phyloP scores from a whole-genome alignment of 768 basidiomycete species.

The Saitozyma podzolica region DNA sequence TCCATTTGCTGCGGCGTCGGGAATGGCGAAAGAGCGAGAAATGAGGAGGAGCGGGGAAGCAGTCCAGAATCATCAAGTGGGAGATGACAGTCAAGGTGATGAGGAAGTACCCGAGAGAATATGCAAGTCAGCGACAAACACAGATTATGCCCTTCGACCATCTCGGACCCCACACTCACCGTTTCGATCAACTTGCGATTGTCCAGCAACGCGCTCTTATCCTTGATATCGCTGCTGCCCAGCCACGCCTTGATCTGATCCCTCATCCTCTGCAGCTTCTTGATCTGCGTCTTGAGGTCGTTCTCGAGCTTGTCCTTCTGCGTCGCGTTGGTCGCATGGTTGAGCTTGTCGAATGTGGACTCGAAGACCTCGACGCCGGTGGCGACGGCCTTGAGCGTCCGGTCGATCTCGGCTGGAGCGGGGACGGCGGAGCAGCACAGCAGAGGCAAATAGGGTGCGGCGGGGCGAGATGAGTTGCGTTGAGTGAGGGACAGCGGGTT shows the following conservation, averaged over 20 bases:
- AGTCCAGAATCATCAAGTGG: too few species aligned
- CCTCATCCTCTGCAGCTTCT: slow-evolving; percentile 80
- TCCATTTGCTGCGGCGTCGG: slow-evolving; percentile 87
- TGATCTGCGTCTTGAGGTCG: slow-evolving; percentile 97
- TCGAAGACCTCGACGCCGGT: slow-evolving; percentile 72
- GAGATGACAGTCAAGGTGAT: background rate
- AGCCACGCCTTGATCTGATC: slow-evolving; percentile 96
- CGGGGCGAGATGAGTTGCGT: background rate
- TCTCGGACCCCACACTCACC: slow-evolving; percentile 58
- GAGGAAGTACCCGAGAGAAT: slow-evolving; percentile 4
- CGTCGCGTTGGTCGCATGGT: slow-evolving; percentile 88
- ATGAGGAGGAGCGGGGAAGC: background rate
- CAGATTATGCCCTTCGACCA: too few species aligned
- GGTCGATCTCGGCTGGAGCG: slow-evolving; percentile 88
- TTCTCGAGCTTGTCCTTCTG: slow-evolving; percentile 98
- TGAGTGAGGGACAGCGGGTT: background rate
- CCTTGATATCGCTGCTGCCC: slow-evolving; percentile 96
- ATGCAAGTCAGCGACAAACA: slow-evolving; percentile 1
- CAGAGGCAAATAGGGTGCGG: background rate
- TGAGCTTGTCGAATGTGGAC: slow-evolving; percentile 95
- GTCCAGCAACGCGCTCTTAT: slow-evolving; percentile 87
- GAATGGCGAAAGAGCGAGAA: slow-evolving; percentile 13
- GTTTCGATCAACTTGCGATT: slow-evolving; percentile 96
- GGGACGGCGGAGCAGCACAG: background rate
- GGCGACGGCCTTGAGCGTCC: slow-evolving; percentile 92